Evolutionary conservation across 306 rosid species (phyloP), one percentile per base, ranked within the genome.

Genomic region (Cucumis melo): DNA sequence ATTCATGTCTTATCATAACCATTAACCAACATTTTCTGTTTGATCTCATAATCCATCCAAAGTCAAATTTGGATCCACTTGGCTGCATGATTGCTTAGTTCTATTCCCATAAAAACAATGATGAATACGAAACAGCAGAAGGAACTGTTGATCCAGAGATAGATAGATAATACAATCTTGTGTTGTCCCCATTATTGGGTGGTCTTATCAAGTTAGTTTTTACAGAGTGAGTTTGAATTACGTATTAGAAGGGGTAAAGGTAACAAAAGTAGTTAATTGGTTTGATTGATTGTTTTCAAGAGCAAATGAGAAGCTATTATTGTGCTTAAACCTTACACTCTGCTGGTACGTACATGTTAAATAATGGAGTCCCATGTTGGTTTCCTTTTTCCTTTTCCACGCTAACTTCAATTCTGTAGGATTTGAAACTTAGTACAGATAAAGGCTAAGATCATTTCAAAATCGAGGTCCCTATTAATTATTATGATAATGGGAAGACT

Each of bases 331-430:
- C 76, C 38, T 23, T 24, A 51, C 60, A 50, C 61, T 51, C 44
- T 67, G 44, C 24, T 71, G 60, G 76, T 48, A 48, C 60, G 76
- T 72, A 73, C 27, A 73, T 51, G 76, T 23, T 48, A 36, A 73
- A 73, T 73, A 73, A 73, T 73, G 46, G 61, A 73, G 61, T 29
- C 76, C 76, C 57, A 15, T 71, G 76, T 71, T 23, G 76, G 8
- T 48, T 71, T 71, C 41, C 58, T 48, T 48, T 71, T 73, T 73
- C 44, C 76, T 32, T 73, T 73, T 27, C 76, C 76, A 73, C 76
- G 76, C 61, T 27, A 73, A 51, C 76, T 73, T 73, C 57, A 73
- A 72, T 27, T 72, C 27, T 72, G 76, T 46, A 7, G 32, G 57
- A 21, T 70, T 70, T 70, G 21, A 70, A 44, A 13, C 75, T 71